phyloP scores from a whole-genome alignment of 148 eudicot genomes.

The Drosera capensis region DNA sequence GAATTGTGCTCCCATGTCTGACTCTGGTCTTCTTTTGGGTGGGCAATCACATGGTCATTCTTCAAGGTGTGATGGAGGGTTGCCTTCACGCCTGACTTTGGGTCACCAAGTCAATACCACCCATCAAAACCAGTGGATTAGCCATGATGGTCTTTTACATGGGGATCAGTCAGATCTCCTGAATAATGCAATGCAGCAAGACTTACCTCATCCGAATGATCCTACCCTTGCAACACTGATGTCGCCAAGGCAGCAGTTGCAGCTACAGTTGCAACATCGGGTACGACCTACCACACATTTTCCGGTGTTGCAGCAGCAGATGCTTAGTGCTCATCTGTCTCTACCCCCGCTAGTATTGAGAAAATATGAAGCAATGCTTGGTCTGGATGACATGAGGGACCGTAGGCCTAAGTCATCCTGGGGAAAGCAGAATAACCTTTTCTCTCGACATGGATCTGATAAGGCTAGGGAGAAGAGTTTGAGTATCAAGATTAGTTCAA shows the following conservation, averaged over 20 bases:
- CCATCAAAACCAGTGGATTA: conserved; percentile 41
- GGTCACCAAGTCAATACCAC: conserved; percentile 21
- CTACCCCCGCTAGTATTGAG: conserved; percentile 28
- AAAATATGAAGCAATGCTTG: conserved; percentile 36
- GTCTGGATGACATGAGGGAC: conserved; percentile 34
- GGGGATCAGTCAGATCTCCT: conserved; percentile 26
- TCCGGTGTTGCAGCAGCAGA: conserved; percentile 29
- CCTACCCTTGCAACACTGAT: conserved; percentile 28
- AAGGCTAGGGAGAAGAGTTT: conserved; percentile 25
- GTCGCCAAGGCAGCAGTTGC: conserved; percentile 36
- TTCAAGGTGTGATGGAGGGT: conserved; percentile 23
- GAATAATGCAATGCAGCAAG: conserved; percentile 40
- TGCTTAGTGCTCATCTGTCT: conserved; percentile 23
- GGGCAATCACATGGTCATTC: conserved; percentile 28
- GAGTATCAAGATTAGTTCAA: conserved; percentile 31
- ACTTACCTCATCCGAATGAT: conserved; percentile 40
- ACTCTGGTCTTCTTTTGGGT: conserved; percentile 19
- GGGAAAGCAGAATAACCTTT: conserved; percentile 24
- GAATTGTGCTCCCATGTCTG: conserved; percentile 24
- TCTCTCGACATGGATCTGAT: conserved; percentile 44
- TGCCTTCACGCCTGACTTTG: conserved; percentile 29
- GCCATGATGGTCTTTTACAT: conserved; percentile 22
- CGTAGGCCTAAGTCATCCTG: conserved; percentile 24
- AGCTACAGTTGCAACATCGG: conserved; percentile 26
- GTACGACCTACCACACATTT: conserved; percentile 27